Conservation (phyloP, 164 flowering plant genomes). For the Brasenia schreberi region DNA sequence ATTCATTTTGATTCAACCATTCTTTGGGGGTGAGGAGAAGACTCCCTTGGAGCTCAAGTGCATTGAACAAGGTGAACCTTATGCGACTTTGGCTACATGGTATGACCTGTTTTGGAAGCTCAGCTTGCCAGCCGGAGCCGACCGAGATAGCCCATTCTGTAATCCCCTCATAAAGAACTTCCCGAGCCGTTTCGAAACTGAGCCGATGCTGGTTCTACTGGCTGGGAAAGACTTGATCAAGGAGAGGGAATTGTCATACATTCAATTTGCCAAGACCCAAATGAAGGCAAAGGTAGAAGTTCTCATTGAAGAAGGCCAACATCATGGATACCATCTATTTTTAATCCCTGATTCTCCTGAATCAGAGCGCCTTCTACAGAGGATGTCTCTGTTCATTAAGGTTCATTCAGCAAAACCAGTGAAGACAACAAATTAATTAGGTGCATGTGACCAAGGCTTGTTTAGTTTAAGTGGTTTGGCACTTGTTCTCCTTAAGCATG, state of each 20-base stretch:
- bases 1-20: slow-evolving; percentile 49
- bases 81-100: slow-evolving; percentile 13
- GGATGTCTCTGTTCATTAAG: background rate
- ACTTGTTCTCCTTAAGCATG: too few species aligned
- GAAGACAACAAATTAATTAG: too few species aligned
- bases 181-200: slow-evolving; percentile 18
- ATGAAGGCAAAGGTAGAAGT: slow-evolving; percentile 33
- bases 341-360: background rate
- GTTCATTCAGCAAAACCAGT: background rate
- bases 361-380: background rate
- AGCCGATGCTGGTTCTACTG: slow-evolving; percentile 38
- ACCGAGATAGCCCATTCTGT: slow-evolving; percentile 46
- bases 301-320: slow-evolving; percentile 36
- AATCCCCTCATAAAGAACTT: slow-evolving; percentile 30
- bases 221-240: slow-evolving; percentile 65
- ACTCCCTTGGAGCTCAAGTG: slow-evolving; percentile 24
- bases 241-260: slow-evolving; percentile 58
- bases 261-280: slow-evolving; percentile 34
- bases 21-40: slow-evolving; percentile 51
- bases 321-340: slow-evolving; percentile 47
- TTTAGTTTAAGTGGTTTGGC: too few species aligned
- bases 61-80: slow-evolving; percentile 11
- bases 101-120: slow-evolving; percentile 70
- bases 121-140: slow-evolving; percentile 48
- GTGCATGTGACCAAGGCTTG: too few species aligned